Percentiles rank a stretch among this genome's conserved stretches.
phyloP scores from a whole-genome alignment of 192 early-diverging fungal genomes.

The Phycomyces blakesleeanus region DNA sequence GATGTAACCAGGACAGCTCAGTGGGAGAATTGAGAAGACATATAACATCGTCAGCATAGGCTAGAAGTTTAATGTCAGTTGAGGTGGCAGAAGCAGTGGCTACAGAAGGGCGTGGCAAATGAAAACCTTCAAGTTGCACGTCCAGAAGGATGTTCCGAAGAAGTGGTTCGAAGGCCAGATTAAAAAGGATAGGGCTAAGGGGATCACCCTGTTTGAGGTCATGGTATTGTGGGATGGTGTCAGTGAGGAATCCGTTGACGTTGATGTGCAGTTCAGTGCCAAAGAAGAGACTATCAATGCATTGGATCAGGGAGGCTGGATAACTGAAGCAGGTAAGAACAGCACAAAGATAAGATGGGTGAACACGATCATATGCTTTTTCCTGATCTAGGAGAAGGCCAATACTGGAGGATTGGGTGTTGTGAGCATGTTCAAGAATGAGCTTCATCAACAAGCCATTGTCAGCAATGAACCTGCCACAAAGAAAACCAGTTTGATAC shows the following conservation, averaged over 20 bases:
- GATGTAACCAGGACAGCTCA: neutral
- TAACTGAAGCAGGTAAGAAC: conserved; percentile 20
- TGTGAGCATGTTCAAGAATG: neutral
- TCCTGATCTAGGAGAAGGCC: conserved; percentile 19
- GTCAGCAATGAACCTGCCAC: conserved; percentile 2
- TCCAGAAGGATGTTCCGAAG: conserved; percentile 3
- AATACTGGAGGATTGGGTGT: neutral
- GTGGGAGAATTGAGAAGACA: neutral
- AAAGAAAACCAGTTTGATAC: neutral
- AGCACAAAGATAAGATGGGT: conserved; percentile 8
- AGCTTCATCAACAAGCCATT: conserved; percentile 7
- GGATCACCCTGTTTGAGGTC: conserved; percentile 34
- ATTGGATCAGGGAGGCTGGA: neutral
- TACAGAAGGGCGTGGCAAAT: neutral
- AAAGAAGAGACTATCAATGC: conserved; percentile 22
- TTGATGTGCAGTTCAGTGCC: conserved; percentile 8
- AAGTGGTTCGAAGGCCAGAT: conserved; percentile 27
- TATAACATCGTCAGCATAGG: conserved; percentile 7
- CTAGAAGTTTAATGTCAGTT: neutral
- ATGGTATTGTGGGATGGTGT: conserved; percentile 9
- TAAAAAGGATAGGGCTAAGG: conserved; percentile 22
- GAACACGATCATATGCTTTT: conserved; percentile 24
- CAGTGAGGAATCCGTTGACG: conserved; percentile 18
- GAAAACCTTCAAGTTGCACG: neutral
- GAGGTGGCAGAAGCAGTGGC: neutral